Evolutionary conservation across 2,329 filamentous ascomycete species (phyloP), one percentile per base, ranked within the genome.

Genomic region (Sclerotinia minor): DNA sequence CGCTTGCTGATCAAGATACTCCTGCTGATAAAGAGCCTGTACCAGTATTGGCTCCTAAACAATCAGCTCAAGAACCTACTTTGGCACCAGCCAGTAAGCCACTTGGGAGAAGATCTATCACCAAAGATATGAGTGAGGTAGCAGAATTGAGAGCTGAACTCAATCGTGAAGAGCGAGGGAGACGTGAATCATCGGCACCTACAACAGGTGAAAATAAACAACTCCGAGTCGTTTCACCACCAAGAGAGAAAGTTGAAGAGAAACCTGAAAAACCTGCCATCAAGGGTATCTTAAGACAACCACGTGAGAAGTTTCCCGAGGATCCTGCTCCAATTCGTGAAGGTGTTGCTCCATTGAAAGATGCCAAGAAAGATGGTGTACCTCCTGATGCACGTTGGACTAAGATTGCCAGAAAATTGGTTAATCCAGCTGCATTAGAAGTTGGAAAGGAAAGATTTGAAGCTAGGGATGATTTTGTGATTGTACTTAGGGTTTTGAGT

Each of bases 311-410:
- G 74, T 98, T 97, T 75, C 94, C 94, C 0, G 94, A 97, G 75
- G 90, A 97, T 70, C 86, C 87, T 0, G 89, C 93, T 72, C 90
- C 92, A 0, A 84, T 96, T 47, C 87, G 94, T 26, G 94, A 97
- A 78, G 94, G 94, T 21, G 94, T 97, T 8, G 93, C 94, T 2
- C 94, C 94, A n/a, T 86, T 96, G 76, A 97, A 96, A 79, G 92
- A 96, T 76, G 89, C 92, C 60, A 88, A 90, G 78, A 88, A 88
- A 76, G 87, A 89, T 70, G 89, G 92, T 50, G 91, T 92, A 44
- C 91, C 91, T 0, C 80, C 88, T 0, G 91, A 90, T 68, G 94
- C 94, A 45, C 87, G 92, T 66, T 97, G 94, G 94, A 97, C 94
- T 58, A 96, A 95, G 81, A 94, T 98, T 76, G 92, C 90, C 76